A percentile compares a stretch with the other conserved stretches of the same genome.
These are phyloP conservation scores for Capsicum baccatum DNA, from an alignment of 257 asterid species.

Conservation along the genomic window DNA sequence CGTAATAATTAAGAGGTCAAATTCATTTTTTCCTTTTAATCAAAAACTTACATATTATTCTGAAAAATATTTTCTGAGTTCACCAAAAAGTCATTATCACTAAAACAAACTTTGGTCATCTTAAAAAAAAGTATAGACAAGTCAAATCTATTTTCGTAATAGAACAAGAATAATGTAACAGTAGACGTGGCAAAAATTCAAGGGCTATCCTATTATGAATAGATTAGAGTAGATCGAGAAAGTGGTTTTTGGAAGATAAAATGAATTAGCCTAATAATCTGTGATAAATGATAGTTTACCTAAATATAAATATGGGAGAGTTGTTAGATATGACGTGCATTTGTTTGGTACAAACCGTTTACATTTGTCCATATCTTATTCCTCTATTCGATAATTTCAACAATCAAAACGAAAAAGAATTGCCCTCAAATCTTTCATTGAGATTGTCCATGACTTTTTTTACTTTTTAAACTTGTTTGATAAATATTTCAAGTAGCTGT, in stretches of 20 bases:
- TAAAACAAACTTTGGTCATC: background rate
- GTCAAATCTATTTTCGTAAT: background rate
- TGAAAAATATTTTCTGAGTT: no score
- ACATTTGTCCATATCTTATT: background rate
- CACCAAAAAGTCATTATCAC: no score
- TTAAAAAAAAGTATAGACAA: background rate
- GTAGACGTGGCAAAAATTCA: slow-evolving; percentile 13
- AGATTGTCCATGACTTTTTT: background rate
- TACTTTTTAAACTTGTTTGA: background rate
- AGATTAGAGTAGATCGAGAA: background rate
- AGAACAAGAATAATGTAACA: background rate
- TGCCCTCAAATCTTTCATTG: background rate
- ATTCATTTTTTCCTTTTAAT: no score
- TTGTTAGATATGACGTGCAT: background rate
- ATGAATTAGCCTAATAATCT: background rate
- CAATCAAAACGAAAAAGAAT: background rate
- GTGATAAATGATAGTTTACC: background rate
- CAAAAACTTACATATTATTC: no score
- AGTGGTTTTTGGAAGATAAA: background rate
- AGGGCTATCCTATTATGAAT: background rate
- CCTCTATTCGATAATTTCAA: background rate
- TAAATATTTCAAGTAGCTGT: slow-evolving; percentile 11
- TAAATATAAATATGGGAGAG: background rate
- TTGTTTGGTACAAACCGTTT: slow-evolving; percentile 15
- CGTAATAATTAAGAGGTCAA: no score